Conservation (phyloP, 257 asterid species). For the Thymus mandschuricus region DNA sequence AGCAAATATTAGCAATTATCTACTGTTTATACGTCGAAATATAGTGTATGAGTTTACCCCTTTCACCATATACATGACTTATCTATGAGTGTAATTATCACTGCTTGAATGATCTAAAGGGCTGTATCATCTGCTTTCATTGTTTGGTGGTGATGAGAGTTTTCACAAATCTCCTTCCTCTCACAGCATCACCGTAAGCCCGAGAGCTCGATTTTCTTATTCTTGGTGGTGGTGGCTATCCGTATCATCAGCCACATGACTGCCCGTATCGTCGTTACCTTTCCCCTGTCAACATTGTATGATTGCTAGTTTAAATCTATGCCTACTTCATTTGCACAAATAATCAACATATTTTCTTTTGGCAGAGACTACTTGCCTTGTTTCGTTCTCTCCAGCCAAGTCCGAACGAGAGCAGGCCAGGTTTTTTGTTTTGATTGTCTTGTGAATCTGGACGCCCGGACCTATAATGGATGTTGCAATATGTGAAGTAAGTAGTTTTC, state of each 20-base stretch:
- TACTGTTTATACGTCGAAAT: too few species aligned
- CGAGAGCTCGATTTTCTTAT: neutral
- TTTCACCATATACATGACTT: slow-evolving; percentile 2
- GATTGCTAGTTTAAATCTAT: neutral
- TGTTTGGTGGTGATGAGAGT: neutral
- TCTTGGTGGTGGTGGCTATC: slow-evolving; percentile 21
- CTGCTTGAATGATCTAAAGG: neutral
- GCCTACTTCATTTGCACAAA: neutral
- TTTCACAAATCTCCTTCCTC: neutral
- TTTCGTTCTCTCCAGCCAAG: slow-evolving; percentile 84
- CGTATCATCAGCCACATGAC: neutral
- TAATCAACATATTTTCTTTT: neutral
- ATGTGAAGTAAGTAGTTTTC: too few species aligned
- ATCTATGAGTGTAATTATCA: neutral
- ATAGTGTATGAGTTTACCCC: neutral
- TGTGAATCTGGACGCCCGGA: slow-evolving; percentile 39
- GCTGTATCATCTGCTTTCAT: neutral
- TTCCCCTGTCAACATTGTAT: neutral
- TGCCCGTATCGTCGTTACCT: neutral
- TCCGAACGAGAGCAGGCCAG: slow-evolving; percentile 71
- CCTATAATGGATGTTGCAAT: slow-evolving; percentile 37
- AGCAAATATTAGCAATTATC: too few species aligned
- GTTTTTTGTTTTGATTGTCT: slow-evolving; percentile 43
- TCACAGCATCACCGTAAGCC: neutral
- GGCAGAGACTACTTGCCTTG: slow-evolving; percentile 50